Conservation (phyloP, 257 asterid genomes). For the Vinca minor region DNA sequence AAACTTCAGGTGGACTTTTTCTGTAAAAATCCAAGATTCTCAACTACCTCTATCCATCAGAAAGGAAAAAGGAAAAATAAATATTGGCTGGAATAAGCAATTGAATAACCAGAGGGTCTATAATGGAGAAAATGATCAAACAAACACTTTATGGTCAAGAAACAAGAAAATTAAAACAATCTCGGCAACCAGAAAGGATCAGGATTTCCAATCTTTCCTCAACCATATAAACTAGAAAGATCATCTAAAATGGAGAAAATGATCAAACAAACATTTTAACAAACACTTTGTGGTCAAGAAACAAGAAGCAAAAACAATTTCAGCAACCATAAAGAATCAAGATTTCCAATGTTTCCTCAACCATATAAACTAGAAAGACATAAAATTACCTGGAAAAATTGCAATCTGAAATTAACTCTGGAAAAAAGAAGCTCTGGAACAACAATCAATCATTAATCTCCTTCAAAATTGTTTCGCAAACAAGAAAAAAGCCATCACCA, state of each 20-base stretch:
- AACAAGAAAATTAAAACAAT: not conserved
- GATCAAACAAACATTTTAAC: no score
- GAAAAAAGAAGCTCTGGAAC: no score
- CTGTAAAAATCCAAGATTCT: no score
- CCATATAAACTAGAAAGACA: no score
- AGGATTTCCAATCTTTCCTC: not conserved
- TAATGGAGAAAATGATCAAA: not conserved
- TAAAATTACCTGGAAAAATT: conserved; percentile 13
- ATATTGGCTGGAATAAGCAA: no score
- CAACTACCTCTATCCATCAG: no score
- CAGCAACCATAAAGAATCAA: no score
- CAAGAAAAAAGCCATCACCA: conserved; percentile 4
- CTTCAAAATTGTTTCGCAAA: not conserved
- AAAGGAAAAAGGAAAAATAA: not conserved
- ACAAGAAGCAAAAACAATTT: no score
- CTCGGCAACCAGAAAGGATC: not conserved
- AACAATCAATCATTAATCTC: conserved; percentile 3
- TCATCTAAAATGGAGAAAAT: not conserved
- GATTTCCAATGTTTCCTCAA: no score
- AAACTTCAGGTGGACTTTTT: not conserved
- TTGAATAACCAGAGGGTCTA: not conserved
- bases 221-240: not conserved
- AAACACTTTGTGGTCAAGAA: no score
- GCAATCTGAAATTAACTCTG: no score
- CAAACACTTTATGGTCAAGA: not conserved